A percentile compares a stretch with the other conserved stretches of the same genome.
phyloP scores from a whole-genome alignment of 495 filamentous ascomycete species.

The Terfezia boudieri region DNA sequence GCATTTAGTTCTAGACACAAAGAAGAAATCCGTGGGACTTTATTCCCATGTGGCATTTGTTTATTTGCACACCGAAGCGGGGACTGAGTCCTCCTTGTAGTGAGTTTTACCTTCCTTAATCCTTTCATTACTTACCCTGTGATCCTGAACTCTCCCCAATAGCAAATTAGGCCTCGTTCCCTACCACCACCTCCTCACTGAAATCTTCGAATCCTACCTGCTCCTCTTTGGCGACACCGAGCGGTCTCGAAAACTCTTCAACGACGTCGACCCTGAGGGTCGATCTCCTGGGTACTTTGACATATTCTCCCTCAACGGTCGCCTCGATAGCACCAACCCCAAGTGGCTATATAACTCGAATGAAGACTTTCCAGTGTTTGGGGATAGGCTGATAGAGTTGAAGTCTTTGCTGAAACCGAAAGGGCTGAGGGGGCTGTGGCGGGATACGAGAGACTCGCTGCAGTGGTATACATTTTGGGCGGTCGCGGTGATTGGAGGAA shows the following conservation, averaged over 20 bases:
- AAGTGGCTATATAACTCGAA: slow-evolving; percentile 3
- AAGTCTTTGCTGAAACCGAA: slow-evolving; percentile 2
- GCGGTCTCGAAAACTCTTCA: neutral
- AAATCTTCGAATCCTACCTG: slow-evolving; percentile 1
- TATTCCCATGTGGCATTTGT: slow-evolving; percentile 1
- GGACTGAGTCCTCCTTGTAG: neutral
- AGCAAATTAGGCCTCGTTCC: neutral
- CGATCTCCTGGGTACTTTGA: slow-evolving; percentile 1
- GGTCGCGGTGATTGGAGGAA: slow-evolving; percentile 7
- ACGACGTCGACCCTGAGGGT: neutral
- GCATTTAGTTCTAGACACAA: neutral
- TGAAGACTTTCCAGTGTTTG: slow-evolving; percentile 12
- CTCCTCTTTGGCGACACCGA: slow-evolving; percentile 2
- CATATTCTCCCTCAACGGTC: neutral
- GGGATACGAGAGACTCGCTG: slow-evolving; percentile 7
- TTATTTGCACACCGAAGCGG: neutral
- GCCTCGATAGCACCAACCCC: neutral
- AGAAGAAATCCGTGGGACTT: neutral
- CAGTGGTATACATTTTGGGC: slow-evolving; percentile 19
- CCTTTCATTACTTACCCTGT: too few species aligned
- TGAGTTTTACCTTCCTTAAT: neutral
- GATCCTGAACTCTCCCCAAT: neutral
- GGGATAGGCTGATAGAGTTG: slow-evolving; percentile 1
- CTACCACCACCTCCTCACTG: neutral
- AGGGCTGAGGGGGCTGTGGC: slow-evolving; percentile 8